phyloP scores from a whole-genome alignment of 495 filamentous ascomycete genomes.

The Bacidia gigantensis region DNA sequence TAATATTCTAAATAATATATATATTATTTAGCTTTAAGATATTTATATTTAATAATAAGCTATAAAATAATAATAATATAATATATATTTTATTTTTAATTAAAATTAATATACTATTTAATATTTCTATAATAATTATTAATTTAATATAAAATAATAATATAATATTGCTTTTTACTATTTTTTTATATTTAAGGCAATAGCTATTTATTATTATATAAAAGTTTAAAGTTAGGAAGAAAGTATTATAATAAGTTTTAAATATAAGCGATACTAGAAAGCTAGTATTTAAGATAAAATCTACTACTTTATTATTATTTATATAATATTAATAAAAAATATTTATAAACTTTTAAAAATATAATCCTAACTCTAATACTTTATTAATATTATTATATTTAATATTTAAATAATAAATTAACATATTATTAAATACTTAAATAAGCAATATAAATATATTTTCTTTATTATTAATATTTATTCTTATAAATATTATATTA shows the following conservation, averaged over 20 bases:
- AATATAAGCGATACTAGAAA: too few relatives aligned
- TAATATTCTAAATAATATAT: neutral
- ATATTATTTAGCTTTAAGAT: too few relatives aligned
- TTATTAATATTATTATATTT: neutral
- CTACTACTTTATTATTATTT: neutral
- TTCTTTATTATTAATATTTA: too few relatives aligned
- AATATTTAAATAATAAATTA: neutral
- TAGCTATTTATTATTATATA: too few relatives aligned
- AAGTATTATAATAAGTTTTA: too few relatives aligned
- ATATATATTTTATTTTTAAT: too few relatives aligned
- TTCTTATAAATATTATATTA: too few relatives aligned
- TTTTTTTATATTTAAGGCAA: neutral
- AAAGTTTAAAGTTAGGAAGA: too few relatives aligned
- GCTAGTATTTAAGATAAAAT: neutral
- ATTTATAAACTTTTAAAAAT: neutral
- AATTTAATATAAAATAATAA: too few relatives aligned
- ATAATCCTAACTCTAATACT: neutral
- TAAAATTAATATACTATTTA: too few relatives aligned
- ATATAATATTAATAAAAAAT: neutral
- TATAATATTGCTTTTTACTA: neutral
- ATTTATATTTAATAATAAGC: too few relatives aligned
- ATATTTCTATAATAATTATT: neutral
- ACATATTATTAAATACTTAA: neutral
- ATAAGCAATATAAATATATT: neutral
- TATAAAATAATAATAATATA: too few relatives aligned